Conservation (phyloP, 2,329 filamentous ascomycete species). For the Colletotrichum shisoi region DNA sequence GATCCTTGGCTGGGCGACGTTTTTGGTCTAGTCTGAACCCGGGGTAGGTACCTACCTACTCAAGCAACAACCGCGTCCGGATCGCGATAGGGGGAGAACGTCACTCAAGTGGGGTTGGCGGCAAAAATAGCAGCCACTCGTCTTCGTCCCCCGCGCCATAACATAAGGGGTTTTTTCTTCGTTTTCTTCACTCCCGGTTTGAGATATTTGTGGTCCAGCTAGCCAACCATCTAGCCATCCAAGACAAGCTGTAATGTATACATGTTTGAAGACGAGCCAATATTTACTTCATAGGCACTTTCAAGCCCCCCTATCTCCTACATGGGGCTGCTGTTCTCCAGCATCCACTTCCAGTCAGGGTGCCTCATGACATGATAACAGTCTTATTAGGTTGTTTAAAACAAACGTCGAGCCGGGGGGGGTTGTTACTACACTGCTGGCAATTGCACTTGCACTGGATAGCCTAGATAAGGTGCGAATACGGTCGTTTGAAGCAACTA, state of each 20-base stretch:
- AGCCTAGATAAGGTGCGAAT: background rate
- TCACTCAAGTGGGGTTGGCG: background rate
- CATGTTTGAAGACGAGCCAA: background rate
- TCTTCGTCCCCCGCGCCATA: conserved; percentile 1
- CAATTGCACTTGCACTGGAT: background rate
- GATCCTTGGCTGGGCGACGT: background rate
- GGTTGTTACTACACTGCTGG: too few species aligned
- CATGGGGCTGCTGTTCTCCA: background rate
- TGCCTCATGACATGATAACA: background rate
- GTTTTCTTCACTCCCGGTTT: too few species aligned
- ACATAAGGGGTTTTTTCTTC: background rate
- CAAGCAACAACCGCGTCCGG: background rate
- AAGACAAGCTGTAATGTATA: too few species aligned
- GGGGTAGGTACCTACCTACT: background rate
- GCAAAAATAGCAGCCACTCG: conserved; percentile 9
- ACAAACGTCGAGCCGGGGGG: too few species aligned
- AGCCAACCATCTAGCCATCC: too few species aligned
- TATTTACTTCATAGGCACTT: background rate
- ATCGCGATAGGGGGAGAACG: too few species aligned
- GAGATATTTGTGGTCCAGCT: background rate
- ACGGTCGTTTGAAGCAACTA: background rate
- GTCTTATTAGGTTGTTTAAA: too few species aligned
- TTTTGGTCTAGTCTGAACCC: conserved; percentile 11
- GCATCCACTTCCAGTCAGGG: background rate
- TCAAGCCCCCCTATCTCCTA: background rate